A percentile compares a stretch with the other conserved stretches of the same genome.
phyloP scores from a whole-genome alignment of 345 rosid genomes.

The Citrus australasica region DNA sequence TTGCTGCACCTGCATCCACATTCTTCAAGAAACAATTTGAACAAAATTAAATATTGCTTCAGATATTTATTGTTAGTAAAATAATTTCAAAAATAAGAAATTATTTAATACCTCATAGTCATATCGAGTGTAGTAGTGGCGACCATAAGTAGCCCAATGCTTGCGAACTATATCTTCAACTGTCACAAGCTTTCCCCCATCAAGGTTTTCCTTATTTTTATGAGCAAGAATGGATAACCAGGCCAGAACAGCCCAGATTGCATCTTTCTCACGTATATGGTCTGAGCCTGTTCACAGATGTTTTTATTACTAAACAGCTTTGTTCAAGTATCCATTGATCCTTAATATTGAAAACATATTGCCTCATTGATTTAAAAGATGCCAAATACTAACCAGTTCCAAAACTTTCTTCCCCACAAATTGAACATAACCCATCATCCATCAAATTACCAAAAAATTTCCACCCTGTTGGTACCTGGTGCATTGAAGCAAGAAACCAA shows the following conservation, averaged over 20 bases:
- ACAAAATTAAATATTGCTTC: slow-evolving; percentile 17
- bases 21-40: slow-evolving; percentile 53
- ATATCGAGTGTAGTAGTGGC: slow-evolving; percentile 96
- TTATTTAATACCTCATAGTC: slow-evolving; percentile 77
- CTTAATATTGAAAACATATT: background rate
- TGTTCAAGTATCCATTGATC: background rate
- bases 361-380: background rate
- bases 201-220: slow-evolving; percentile 67
- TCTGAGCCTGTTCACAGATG: slow-evolving; percentile 67
- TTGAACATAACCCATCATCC: slow-evolving; percentile 96
- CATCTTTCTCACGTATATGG: slow-evolving; percentile 98
- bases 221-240: slow-evolving; percentile 94
- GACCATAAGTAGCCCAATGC: slow-evolving; percentile 92
- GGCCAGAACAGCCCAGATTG: slow-evolving; percentile 99
- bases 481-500: slow-evolving; percentile 18
- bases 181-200: slow-evolving; percentile 68
- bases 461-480: slow-evolving; percentile 98
- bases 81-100: background rate
- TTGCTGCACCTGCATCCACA: slow-evolving; percentile 91
- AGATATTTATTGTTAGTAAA: slow-evolving; percentile 3
- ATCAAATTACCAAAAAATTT: slow-evolving; percentile 98
- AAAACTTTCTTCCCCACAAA: slow-evolving; percentile 99
- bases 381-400: slow-evolving; percentile 78
- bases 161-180: slow-evolving; percentile 92
- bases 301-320: slow-evolving; percentile 11